Evolutionary conservation across 2,329 filamentous ascomycete genomes (phyloP).

Genomic region (Fusarium brevicatenulatum): DNA sequence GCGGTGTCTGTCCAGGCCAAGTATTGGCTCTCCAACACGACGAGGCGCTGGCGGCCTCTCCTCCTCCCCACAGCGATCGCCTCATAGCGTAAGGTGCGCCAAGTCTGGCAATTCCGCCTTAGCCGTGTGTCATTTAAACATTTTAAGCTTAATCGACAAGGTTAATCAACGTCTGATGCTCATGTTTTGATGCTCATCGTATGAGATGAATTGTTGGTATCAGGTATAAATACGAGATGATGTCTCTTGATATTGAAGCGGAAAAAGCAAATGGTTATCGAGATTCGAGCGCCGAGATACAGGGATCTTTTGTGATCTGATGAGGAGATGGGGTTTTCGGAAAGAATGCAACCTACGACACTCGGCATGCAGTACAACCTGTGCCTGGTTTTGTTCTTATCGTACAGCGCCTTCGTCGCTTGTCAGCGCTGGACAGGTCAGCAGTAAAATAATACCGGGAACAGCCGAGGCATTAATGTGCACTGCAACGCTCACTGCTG

Average conservation of each 20-base stretch:
- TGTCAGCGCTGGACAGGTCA: background rate
- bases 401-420: background rate
- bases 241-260: background rate
- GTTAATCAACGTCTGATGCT: slow-evolving; percentile 12
- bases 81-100: background rate
- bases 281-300: background rate
- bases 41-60: slow-evolving; percentile 27
- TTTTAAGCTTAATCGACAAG: slow-evolving; percentile 30
- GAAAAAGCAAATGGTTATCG: background rate
- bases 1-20: background rate
- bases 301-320: background rate
- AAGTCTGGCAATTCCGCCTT: slow-evolving; percentile 26
- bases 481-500: background rate
- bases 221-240: background rate
- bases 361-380: background rate
- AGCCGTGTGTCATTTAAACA: background rate
- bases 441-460: background rate
- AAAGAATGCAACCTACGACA: slow-evolving; percentile 3
- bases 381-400: background rate
- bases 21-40: slow-evolving; percentile 1
- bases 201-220: background rate
- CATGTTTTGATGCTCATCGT: background rate
- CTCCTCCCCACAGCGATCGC: slow-evolving; percentile 12
- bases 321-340: background rate
- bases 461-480: slow-evolving; percentile 1